These are phyloP conservation scores for Haplosporangium gracile DNA, from an alignment of 192 early-diverging fungal genomes.

Conservation along the genomic window DNA sequence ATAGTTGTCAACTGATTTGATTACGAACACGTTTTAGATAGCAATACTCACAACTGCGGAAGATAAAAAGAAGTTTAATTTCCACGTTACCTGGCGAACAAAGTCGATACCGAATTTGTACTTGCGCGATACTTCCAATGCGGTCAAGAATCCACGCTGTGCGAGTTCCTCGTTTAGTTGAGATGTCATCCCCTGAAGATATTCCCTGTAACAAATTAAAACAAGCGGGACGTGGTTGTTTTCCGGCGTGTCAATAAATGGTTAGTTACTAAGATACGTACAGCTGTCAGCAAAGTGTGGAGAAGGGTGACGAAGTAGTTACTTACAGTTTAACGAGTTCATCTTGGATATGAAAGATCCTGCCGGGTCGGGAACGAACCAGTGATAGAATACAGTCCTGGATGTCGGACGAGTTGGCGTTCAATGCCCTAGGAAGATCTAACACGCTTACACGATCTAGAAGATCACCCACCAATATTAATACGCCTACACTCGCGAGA, in stretches of 20 bases:
- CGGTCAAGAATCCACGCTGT: slow-evolving; percentile 16
- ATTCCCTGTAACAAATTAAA: slow-evolving; percentile 17
- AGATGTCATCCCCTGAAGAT: slow-evolving; percentile 17
- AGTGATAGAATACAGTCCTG: slow-evolving; percentile 26
- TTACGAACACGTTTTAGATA: not conserved
- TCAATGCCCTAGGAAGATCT: slow-evolving; percentile 38
- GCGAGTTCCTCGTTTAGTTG: slow-evolving; percentile 28
- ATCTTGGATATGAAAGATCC: slow-evolving; percentile 33
- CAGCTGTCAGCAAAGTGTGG: not conserved
- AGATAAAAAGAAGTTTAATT: not conserved
- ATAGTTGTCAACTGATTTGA: not conserved
- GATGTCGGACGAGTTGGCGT: slow-evolving; percentile 35
- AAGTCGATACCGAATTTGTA: slow-evolving; percentile 42
- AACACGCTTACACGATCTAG: slow-evolving; percentile 38
- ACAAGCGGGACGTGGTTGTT: not conserved
- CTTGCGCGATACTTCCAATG: slow-evolving; percentile 25
- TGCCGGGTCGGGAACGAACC: slow-evolving; percentile 14
- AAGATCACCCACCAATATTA: not conserved
- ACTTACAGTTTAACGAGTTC: slow-evolving; percentile 39
- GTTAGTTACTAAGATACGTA: too few relatives aligned
- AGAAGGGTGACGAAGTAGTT: not conserved
- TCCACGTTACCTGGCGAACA: slow-evolving; percentile 29
- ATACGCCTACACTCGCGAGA: not conserved
- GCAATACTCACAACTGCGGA: not conserved
- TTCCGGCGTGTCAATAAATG: not conserved